Percentiles rank a stretch among this genome's conserved stretches.
Conservation (phyloP, 192 early-diverging fungal species). For the Dimargaris verticillata region DNA sequence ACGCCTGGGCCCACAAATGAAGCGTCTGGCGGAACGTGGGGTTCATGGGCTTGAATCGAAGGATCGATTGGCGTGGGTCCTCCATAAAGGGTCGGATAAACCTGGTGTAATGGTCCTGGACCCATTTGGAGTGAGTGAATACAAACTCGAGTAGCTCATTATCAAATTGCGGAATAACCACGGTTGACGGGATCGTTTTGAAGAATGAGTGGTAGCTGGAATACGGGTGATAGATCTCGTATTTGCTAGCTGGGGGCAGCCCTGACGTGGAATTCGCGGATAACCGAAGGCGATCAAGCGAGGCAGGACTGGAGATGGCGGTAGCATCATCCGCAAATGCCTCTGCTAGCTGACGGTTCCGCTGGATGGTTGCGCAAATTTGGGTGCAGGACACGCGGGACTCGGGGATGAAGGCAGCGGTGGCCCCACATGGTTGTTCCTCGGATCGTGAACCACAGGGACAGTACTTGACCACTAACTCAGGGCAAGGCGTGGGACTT, state of each 20-base stretch:
- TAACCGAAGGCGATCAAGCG: too few relatives aligned
- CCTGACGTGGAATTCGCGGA: too few relatives aligned
- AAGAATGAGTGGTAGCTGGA: conserved; percentile 6
- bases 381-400: too few relatives aligned
- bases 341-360: too few relatives aligned
- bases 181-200: conserved; percentile 1
- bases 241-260: too few relatives aligned
- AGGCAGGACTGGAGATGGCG: too few relatives aligned
- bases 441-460: conserved; percentile 1
- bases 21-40: conserved; percentile 45
- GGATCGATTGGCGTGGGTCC: conserved; percentile 29
- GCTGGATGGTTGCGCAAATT: too few relatives aligned
- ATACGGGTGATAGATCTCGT: conserved; percentile 9
- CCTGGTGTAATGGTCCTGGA: conserved; percentile 50
- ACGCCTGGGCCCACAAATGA: conserved; percentile 53
- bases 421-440: too few relatives aligned
- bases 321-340: too few relatives aligned
- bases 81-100: conserved; percentile 45
- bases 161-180: conserved; percentile 27
- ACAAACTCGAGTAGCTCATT: conserved; percentile 55
- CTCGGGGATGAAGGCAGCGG: too few relatives aligned
- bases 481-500: conserved; percentile 41
- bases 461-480: background rate
- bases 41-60: conserved; percentile 57
- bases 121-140: conserved; percentile 38